phyloP scores from a whole-genome alignment of 768 basidiomycete species.

The Russula foetens region DNA sequence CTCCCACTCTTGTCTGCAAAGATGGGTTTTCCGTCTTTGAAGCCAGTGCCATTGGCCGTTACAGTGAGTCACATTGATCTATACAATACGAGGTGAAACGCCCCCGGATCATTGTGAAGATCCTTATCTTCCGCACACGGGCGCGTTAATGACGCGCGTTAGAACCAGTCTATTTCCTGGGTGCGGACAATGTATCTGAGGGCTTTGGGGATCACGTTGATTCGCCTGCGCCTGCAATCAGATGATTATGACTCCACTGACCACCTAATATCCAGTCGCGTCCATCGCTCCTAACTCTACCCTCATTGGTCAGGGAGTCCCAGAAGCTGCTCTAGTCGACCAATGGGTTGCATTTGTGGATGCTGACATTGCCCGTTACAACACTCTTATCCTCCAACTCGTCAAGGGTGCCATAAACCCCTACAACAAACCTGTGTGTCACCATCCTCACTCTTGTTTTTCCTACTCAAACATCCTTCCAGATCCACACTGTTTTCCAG shows the following conservation, averaged over 20 bases:
- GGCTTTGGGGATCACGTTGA: background rate
- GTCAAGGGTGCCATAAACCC: conserved; percentile 42
- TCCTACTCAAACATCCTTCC: background rate
- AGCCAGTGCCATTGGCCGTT: conserved; percentile 72
- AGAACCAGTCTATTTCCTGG: background rate
- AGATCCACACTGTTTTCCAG: conserved; percentile 51
- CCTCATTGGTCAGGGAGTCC: conserved; percentile 56
- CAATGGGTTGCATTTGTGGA: conserved; percentile 82
- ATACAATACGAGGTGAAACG: background rate
- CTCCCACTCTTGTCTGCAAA: conserved; percentile 71
- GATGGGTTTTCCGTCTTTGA: conserved; percentile 80
- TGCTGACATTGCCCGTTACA: conserved; percentile 43
- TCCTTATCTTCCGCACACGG: background rate
- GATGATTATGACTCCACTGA: conserved; percentile 11
- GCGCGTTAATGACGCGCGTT: background rate
- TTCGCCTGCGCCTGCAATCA: background rate
- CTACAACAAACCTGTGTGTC: conserved; percentile 77
- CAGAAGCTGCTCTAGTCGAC: conserved; percentile 70
- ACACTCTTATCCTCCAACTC: conserved; percentile 34
- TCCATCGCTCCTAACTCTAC: conserved; percentile 65
- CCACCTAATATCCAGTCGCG: conserved; percentile 49
- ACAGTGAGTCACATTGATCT: conserved; percentile 53
- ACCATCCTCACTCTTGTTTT: background rate
- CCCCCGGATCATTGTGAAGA: background rate
- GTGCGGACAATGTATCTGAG: background rate